Evolutionary conservation across 2,329 filamentous ascomycete species (phyloP).

Genomic region (Alternaria rosae): DNA sequence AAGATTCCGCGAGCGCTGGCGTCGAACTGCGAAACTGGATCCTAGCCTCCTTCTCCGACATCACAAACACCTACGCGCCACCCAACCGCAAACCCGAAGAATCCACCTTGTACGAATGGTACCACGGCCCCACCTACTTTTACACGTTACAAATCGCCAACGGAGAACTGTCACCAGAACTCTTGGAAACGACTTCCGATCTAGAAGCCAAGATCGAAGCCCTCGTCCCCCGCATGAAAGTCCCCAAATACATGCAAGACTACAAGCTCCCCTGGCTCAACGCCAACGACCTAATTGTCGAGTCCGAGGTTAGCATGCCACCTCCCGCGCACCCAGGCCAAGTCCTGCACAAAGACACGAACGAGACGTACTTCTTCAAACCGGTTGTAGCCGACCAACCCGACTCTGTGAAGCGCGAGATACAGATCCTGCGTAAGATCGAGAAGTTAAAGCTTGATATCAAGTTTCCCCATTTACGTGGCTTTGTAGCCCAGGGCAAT

Average conservation of each 20-base stretch:
- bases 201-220: constrained; percentile 20
- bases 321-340: constrained; percentile 28
- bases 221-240: constrained; percentile 19
- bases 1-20: constrained; percentile 23
- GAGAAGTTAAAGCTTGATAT: constrained; percentile 15
- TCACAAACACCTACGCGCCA: constrained; percentile 20
- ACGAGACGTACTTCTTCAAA: constrained; percentile 24
- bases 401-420: constrained; percentile 25
- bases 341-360: constrained; percentile 9
- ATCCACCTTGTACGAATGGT: constrained; percentile 25
- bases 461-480: constrained; percentile 17
- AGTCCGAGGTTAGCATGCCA: constrained; percentile 26
- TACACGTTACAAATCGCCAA: constrained; percentile 15
- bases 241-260: constrained; percentile 28
- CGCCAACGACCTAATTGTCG: constrained; percentile 20
- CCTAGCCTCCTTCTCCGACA: constrained; percentile 11
- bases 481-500: constrained; percentile 18
- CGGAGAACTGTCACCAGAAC: constrained; percentile 7
- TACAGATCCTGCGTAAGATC: constrained; percentile 21
- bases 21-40: constrained; percentile 27
- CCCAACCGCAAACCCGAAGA: constrained; percentile 22
- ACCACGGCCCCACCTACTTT: constrained; percentile 30
- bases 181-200: constrained; percentile 17
- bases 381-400: constrained; percentile 22
- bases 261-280: constrained; percentile 24